Evolutionary conservation across 2,329 filamentous ascomycete species (phyloP).

Genomic region (Pestalotiopsis sp.): DNA sequence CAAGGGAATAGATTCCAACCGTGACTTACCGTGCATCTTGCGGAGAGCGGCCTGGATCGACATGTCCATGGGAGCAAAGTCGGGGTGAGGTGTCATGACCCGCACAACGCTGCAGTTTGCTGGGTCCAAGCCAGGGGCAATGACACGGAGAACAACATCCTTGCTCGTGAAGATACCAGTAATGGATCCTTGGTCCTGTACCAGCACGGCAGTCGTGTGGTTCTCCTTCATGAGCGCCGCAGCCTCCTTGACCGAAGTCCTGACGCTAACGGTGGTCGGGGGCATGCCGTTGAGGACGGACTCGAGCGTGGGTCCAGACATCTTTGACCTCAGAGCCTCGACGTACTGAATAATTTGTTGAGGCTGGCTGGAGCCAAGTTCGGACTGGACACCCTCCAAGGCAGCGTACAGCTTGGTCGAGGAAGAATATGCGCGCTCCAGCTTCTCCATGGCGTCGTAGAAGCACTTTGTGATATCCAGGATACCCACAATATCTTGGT

Average conservation of each 20-base stretch:
- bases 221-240: constrained; percentile 98
- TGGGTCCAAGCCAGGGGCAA: constrained; percentile 93
- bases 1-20: neutral
- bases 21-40: constrained; percentile 91
- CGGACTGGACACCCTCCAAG: constrained; percentile 94
- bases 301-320: constrained; percentile 97
- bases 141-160: constrained; percentile 96
- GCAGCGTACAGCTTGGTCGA: constrained; percentile 98
- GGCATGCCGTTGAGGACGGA: constrained; percentile 90
- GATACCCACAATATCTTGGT: constrained; percentile 97
- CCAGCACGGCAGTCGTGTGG: constrained; percentile 93
- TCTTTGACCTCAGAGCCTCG: constrained; percentile 90
- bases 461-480: constrained; percentile 99
- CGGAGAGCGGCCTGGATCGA: constrained; percentile 95
- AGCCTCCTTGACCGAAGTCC: constrained; percentile 95
- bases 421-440: constrained; percentile 95
- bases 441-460: constrained; percentile 99
- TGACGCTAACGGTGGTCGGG: constrained; percentile 90
- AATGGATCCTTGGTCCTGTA: constrained; percentile 95
- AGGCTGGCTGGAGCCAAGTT: constrained; percentile 91
- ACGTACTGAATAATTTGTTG: constrained; percentile 99
- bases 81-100: constrained; percentile 98
- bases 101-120: constrained; percentile 95
- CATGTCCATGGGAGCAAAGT: constrained; percentile 99
- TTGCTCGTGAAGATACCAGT: constrained; percentile 99